phyloP scores from a whole-genome alignment of 257 asterid genomes.

The Ligustrum vulgare region DNA sequence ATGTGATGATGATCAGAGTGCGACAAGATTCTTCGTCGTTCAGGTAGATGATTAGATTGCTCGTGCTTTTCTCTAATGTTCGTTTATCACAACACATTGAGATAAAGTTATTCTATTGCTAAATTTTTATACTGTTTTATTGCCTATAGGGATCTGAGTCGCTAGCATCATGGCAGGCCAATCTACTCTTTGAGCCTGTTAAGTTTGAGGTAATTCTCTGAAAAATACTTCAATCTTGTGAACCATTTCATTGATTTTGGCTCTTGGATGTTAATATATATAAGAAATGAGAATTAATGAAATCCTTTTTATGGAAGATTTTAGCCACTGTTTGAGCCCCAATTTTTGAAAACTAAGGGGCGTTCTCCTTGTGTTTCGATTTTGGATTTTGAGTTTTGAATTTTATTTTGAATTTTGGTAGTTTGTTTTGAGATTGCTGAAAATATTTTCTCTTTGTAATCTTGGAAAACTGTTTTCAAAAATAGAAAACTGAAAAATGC shows the following conservation, averaged over 20 bases:
- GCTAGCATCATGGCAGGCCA: slow-evolving; percentile 95
- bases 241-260: neutral
- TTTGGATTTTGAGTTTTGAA: no score
- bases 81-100: neutral
- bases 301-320: neutral
- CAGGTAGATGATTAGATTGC: slow-evolving; percentile 28
- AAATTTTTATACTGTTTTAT: slow-evolving; percentile 1
- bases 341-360: no score
- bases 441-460: no score
- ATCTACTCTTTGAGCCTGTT: slow-evolving; percentile 88
- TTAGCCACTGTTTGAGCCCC: neutral
- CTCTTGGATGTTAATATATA: neutral
- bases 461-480: no score
- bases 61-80: neutral
- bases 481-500: no score
- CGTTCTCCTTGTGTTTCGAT: no score
- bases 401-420: no score
- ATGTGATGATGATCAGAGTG: slow-evolving; percentile 53
- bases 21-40: slow-evolving; percentile 46
- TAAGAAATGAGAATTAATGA: neutral
- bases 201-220: slow-evolving; percentile 76
- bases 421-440: no score
- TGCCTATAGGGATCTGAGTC: slow-evolving; percentile 84
- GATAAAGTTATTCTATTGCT: slow-evolving; percentile 14
- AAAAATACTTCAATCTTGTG: neutral